phyloP scores from a whole-genome alignment of 257 asterid genomes.

The Primulina tabacum region DNA sequence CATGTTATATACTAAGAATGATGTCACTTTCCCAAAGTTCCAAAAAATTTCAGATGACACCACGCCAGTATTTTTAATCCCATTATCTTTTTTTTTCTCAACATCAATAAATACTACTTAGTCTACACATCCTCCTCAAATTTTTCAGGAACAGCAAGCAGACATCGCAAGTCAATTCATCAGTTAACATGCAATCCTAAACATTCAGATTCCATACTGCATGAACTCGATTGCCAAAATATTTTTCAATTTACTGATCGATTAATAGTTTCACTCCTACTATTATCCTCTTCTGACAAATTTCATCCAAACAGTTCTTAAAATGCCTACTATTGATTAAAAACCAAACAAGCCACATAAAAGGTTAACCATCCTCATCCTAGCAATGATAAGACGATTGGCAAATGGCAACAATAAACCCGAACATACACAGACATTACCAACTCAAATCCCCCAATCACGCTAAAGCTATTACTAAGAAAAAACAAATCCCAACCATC shows the following conservation, averaged over 20 bases:
- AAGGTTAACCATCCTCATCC: neutral
- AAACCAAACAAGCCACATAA: no score
- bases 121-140: neutral
- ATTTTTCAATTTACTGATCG: no score
- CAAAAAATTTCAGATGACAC: neutral
- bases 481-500: neutral
- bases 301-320: no score
- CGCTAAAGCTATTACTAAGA: neutral
- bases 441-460: neutral
- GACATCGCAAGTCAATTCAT: no score
- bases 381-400: neutral
- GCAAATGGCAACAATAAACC: neutral
- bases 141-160: no score
- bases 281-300: no score
- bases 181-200: neutral
- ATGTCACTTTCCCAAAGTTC: neutral
- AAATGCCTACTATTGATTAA: no score
- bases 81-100: neutral
- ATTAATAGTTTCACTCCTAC: no score
- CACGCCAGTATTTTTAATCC: neutral
- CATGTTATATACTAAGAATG: neutral
- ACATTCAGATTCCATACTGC: no score
- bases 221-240: no score
- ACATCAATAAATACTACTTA: neutral
- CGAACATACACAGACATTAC: no score